Conservation (phyloP, 495 filamentous ascomycete species). For the Elaphomyces granulatus region DNA sequence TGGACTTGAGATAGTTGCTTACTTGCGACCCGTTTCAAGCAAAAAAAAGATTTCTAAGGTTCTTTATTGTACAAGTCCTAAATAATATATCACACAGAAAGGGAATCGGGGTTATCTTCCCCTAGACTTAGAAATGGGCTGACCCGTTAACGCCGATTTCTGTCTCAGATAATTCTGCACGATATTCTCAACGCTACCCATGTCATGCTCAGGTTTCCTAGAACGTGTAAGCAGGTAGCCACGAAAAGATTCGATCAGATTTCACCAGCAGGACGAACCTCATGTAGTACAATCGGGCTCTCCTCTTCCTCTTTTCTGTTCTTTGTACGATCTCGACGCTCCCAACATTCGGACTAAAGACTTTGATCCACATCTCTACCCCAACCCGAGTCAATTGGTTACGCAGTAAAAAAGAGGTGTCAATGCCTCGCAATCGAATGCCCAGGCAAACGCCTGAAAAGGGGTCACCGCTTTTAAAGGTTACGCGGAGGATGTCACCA, state of each 20-base stretch:
- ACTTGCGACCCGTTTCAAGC: too few relatives aligned
- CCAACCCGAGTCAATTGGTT: constrained; percentile 69
- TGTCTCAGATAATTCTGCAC: constrained; percentile 53
- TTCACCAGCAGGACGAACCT: constrained; percentile 42
- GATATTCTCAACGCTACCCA: constrained; percentile 55
- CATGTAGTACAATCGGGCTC: constrained; percentile 86
- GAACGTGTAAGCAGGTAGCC: constrained; percentile 23
- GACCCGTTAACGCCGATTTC: constrained; percentile 35
- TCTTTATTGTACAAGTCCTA: too few relatives aligned
- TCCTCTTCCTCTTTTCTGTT: constrained; percentile 63
- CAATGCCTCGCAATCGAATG: constrained; percentile 70
- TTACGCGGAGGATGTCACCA: constrained; percentile 85
- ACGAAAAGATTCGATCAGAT: constrained; percentile 13
- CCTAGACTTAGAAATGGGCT: constrained; percentile 6
- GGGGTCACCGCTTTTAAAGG: constrained; percentile 69
- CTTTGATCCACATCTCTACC: constrained; percentile 97
- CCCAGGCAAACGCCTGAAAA: constrained; percentile 78
- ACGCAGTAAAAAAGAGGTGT: constrained; percentile 72
- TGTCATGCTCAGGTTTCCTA: constrained; percentile 51
- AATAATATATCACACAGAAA: too few relatives aligned
- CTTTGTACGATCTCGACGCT: constrained; percentile 92
- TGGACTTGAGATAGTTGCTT: too few relatives aligned
- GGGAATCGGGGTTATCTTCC: constrained; percentile 1
- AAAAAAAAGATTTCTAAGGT: too few relatives aligned
- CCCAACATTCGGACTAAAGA: constrained; percentile 75